A percentile compares a stretch with the other conserved stretches of the same genome.
Conservation (phyloP, 2,329 filamentous ascomycete genomes). For the Stagonosporopsis chrysanthemi region DNA sequence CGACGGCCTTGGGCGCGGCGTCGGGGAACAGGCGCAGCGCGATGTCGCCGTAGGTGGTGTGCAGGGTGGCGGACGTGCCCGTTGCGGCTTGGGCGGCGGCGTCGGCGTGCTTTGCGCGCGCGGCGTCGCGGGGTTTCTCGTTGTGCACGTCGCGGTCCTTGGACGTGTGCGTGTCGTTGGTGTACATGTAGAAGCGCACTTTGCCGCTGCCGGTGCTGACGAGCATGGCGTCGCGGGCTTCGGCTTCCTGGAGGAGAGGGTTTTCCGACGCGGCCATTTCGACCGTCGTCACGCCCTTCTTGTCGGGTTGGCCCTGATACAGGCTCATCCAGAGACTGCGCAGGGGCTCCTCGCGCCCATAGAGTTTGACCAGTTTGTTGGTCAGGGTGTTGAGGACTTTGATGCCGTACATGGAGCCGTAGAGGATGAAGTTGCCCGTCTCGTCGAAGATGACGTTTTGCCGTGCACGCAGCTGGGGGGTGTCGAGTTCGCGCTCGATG, state of each 20-base stretch:
- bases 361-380: slow-evolving; percentile 89
- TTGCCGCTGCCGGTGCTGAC: slow-evolving; percentile 85
- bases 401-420: slow-evolving; percentile 88
- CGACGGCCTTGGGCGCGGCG: slow-evolving; percentile 90
- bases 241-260: slow-evolving; percentile 89
- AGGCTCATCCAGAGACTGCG: slow-evolving; percentile 82
- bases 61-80: slow-evolving; percentile 81
- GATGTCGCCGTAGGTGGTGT: slow-evolving; percentile 94
- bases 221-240: slow-evolving; percentile 88
- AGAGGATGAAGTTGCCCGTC: slow-evolving; percentile 92
- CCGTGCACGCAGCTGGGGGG: slow-evolving; percentile 69
- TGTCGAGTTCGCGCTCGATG: slow-evolving; percentile 85
- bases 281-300: slow-evolving; percentile 90
- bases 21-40: slow-evolving; percentile 92
- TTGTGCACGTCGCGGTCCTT: slow-evolving; percentile 87
- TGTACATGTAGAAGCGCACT: slow-evolving; percentile 97
- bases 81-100: slow-evolving; percentile 70
- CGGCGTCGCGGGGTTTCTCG: slow-evolving; percentile 79
- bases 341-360: slow-evolving; percentile 88
- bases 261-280: slow-evolving; percentile 97
- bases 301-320: slow-evolving; percentile 95
- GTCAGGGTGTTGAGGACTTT: slow-evolving; percentile 97
- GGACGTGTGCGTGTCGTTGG: slow-evolving; percentile 74
- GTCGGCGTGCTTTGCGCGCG: slow-evolving; percentile 53
- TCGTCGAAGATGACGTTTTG: slow-evolving; percentile 94